These are phyloP conservation scores for Zymoseptoria pseudotritici DNA, from an alignment of 2,329 filamentous ascomycete species.

Conservation along the genomic window DNA sequence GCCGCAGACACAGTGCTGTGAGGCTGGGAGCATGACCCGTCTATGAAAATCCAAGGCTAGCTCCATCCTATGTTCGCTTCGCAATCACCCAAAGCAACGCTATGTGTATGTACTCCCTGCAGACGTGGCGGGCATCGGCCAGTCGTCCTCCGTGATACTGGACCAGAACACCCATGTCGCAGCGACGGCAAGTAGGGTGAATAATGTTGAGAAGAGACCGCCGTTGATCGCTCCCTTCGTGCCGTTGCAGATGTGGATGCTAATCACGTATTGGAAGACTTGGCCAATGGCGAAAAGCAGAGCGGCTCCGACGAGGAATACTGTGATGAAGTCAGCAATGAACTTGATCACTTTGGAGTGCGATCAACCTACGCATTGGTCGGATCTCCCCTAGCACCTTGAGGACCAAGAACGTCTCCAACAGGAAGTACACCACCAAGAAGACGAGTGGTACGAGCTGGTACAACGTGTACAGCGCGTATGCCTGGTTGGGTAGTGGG, in stretches of 20 bases:
- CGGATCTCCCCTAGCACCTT: conserved; percentile 78
- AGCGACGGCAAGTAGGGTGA: conserved; percentile 77
- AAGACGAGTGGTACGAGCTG: conserved; percentile 84
- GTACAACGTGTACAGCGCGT: conserved; percentile 89
- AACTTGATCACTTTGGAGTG: background rate
- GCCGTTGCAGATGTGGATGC: conserved; percentile 79
- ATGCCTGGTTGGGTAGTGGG: conserved; percentile 54
- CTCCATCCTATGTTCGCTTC: background rate
- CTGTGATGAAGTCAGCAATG: conserved; percentile 29
- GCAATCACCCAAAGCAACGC: background rate
- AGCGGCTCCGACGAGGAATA: conserved; percentile 67
- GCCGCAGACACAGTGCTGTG: background rate
- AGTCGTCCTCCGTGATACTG: conserved; percentile 97
- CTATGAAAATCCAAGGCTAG: background rate
- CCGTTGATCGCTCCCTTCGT: conserved; percentile 84
- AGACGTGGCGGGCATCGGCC: conserved; percentile 55
- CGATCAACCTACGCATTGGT: conserved; percentile 63
- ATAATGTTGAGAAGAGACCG: conserved; percentile 83
- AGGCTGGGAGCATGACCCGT: background rate
- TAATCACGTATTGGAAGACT: conserved; percentile 92
- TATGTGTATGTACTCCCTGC: conserved; percentile 35
- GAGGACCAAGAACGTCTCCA: conserved; percentile 78
- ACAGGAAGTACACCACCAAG: conserved; percentile 74
- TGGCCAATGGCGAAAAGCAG: conserved; percentile 86
- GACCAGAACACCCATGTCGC: conserved; percentile 95